A percentile compares a stretch with the other conserved stretches of the same genome.
Evolutionary conservation across 148 eudicot species (phyloP).

Genomic region (Amaranthus palmeri): DNA sequence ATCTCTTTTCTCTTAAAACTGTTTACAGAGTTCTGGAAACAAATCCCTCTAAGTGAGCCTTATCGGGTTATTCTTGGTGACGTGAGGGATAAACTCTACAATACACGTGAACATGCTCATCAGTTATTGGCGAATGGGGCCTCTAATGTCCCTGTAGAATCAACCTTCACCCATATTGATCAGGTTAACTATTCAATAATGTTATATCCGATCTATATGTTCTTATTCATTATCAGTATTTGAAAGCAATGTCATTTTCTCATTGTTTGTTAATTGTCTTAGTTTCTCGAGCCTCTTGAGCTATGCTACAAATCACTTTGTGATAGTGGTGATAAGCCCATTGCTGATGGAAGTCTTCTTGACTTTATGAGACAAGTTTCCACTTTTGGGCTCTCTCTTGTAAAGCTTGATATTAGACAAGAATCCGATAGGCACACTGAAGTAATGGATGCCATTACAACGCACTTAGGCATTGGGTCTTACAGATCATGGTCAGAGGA

Average conservation of each 20-base stretch:
- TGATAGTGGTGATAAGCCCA: conserved; percentile 68
- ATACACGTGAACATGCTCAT: conserved; percentile 76
- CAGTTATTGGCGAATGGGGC: conserved; percentile 48
- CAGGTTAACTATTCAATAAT: conserved; percentile 35
- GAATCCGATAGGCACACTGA: conserved; percentile 84
- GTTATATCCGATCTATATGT: background rate
- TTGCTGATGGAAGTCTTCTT: conserved; percentile 93
- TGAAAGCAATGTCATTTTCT: background rate
- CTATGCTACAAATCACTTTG: conserved; percentile 81
- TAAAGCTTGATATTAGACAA: conserved; percentile 83
- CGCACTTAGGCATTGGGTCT: conserved; percentile 69
- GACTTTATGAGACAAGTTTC: conserved; percentile 88
- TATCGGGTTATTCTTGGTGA: conserved; percentile 85
- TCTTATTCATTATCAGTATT: background rate
- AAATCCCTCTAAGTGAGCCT: conserved; percentile 64
- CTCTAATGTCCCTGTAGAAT: conserved; percentile 72
- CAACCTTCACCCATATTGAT: conserved; percentile 56
- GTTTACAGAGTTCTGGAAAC: conserved; percentile 78
- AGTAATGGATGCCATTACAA: conserved; percentile 58
- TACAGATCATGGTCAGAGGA: conserved; percentile 80
- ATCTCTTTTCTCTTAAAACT: background rate
- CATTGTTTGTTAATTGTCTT: conserved; percentile 1
- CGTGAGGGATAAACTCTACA: conserved; percentile 76
- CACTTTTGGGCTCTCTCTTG: conserved; percentile 86
- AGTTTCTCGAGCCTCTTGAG: conserved; percentile 93